Evolutionary conservation across 208 protist genomes (phyloP), one percentile per base, ranked within the genome.

Genomic region (Wallacemonas collosoma): DNA sequence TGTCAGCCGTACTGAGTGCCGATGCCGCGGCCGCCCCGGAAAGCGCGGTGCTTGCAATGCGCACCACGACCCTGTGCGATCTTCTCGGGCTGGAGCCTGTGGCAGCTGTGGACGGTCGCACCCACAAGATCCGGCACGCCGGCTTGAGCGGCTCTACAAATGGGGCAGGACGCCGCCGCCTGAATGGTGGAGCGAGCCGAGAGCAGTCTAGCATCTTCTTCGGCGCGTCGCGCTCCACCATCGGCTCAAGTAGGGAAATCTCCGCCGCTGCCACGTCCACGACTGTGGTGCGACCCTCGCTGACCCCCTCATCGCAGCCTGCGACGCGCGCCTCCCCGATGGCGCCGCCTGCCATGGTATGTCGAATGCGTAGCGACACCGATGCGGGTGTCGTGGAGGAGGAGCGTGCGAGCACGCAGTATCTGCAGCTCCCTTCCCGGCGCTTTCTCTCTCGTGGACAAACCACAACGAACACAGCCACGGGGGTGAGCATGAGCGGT

Each of bases 11-110:
- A 5, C 38, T 50, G n/a, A 36, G 15, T 6, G 7, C 43, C 43
- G 60, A 65, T n/a, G 6, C 17, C 3, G 17, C 40, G 7, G 12
- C n/a, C 12, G 41, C 26, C 15, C 41, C 60, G 11, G 60, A 65
- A 7, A 65, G n/a, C 60, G 3, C 41, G 15, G 60, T 65, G 15
- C 43, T 65, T n/a, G 60, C 60, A 3, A 35, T 65, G 7, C 11
- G 36, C 40, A 48, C 60, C 11, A 65, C 60, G 41, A 65, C 44
- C 41, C 60, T 65, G 11, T 41, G 60, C 26, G 60, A 65, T 8
- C 26, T 65, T 9, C 60, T 65, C 41, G 41, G 38, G 14, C 38
- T 65, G 40, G 40, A 45, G 40, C 60, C 60, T n/a, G 15, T 57
- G 11, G 14, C 26, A 6, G 5, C 53, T 5, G 9, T 8, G 14